phyloP scores from a whole-genome alignment of 768 basidiomycete genomes.

The Agrocybe praecox region DNA sequence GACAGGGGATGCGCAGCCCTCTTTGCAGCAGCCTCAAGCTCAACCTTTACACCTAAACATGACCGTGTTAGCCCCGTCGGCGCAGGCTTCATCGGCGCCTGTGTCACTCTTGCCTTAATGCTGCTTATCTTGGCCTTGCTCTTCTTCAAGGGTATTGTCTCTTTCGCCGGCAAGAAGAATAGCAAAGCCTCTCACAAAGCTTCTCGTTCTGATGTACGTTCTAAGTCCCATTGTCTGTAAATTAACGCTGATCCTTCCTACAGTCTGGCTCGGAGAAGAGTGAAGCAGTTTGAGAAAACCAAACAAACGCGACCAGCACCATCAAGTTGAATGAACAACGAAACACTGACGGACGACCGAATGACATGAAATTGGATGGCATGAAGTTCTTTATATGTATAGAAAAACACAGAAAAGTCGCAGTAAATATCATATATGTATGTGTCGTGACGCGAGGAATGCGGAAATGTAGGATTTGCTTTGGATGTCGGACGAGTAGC shows the following conservation, averaged over 20 bases:
- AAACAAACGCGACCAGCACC: conserved; percentile 70
- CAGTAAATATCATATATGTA: too few species aligned
- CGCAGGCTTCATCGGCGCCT: conserved; percentile 71
- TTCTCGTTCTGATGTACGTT: neutral
- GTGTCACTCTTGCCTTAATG: conserved; percentile 47
- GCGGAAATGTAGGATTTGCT: too few species aligned
- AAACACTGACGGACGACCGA: too few species aligned
- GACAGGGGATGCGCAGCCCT: conserved; percentile 60
- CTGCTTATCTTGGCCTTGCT: conserved; percentile 39
- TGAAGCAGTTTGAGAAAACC: neutral
- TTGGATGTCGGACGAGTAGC: too few species aligned
- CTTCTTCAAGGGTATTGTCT: conserved; percentile 41
- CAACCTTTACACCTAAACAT: conserved; percentile 27
- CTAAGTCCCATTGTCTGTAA: neutral
- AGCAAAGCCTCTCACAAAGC: neutral
- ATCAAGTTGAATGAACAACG: neutral
- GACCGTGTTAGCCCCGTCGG: conserved; percentile 52
- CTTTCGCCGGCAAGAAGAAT: conserved; percentile 20
- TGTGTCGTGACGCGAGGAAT: too few species aligned
- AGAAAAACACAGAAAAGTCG: too few species aligned
- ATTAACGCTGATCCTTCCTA: neutral
- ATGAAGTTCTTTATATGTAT: too few species aligned
- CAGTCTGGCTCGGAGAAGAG: conserved; percentile 10
- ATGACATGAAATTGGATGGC: too few species aligned
- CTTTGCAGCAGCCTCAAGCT: conserved; percentile 30